phyloP scores from a whole-genome alignment of 169 alveolate genomes.

The Plasmodium knowlesi region DNA sequence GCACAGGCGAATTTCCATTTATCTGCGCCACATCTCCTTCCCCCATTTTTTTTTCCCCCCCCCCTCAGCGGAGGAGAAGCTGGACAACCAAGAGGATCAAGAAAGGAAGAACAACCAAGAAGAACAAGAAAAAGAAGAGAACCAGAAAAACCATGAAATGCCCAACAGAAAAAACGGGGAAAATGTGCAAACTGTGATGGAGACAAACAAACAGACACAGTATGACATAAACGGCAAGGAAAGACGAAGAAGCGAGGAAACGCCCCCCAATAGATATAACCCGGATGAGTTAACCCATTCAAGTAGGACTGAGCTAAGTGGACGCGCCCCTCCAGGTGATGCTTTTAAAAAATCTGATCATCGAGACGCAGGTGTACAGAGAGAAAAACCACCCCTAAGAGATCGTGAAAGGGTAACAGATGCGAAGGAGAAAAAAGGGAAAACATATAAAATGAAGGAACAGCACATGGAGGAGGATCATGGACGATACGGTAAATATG shows the following conservation, averaged over 20 bases:
- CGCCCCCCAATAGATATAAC: not conserved
- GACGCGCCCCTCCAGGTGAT: not conserved
- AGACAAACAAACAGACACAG: not conserved
- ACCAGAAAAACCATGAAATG: not conserved
- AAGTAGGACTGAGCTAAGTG: not conserved
- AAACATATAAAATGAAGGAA: conserved; percentile 13
- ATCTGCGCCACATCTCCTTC: not conserved
- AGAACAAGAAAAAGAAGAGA: too few species aligned
- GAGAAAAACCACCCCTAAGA: not conserved
- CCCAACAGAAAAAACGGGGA: not conserved
- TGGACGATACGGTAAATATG: not conserved
- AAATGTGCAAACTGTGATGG: not conserved
- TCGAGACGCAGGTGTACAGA: not conserved
- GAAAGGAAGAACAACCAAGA: too few species aligned
- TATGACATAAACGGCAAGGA: not conserved
- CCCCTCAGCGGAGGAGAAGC: not conserved
- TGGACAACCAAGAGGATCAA: too few species aligned
- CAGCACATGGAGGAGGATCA: not conserved
- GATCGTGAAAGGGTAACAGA: conserved; percentile 3
- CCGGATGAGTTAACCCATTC: not conserved
- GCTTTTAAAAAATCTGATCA: not conserved
- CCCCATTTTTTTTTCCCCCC: not conserved
- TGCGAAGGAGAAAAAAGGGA: not conserved
- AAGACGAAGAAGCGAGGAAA: not conserved
- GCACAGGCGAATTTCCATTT: not conserved